A percentile compares a stretch with the other conserved stretches of the same genome.
These are phyloP conservation scores for Xanthoconium separans DNA, from an alignment of 1,284 basidiomycete genomes.

Conservation along the genomic window DNA sequence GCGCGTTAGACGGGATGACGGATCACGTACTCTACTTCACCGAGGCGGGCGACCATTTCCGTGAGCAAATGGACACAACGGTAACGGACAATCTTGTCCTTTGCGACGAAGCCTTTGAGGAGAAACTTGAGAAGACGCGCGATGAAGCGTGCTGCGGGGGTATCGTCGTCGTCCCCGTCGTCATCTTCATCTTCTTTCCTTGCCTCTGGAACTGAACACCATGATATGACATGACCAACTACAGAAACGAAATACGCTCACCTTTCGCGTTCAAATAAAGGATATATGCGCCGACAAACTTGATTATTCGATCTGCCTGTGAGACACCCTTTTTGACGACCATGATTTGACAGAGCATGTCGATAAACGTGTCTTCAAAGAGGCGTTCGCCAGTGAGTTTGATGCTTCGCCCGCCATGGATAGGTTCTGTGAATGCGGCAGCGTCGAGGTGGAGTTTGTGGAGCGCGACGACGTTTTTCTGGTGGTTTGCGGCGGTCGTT, in stretches of 20 bases:
- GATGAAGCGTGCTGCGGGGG: conserved; percentile 73
- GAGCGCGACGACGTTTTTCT: conserved; percentile 88
- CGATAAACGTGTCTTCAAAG: conserved; percentile 77
- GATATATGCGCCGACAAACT: conserved; percentile 84
- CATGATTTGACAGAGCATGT: conserved; percentile 71
- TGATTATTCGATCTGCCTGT: conserved; percentile 80
- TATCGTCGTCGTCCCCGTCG: conserved; percentile 73
- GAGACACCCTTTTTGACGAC: conserved; percentile 83
- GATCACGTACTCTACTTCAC: conserved; percentile 75
- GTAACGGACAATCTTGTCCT: conserved; percentile 87
- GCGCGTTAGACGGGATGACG: neutral
- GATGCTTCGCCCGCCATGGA: conserved; percentile 49
- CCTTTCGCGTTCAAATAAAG: conserved; percentile 80
- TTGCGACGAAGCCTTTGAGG: conserved; percentile 82
- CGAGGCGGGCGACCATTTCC: conserved; percentile 77
- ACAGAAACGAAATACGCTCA: conserved; percentile 34
- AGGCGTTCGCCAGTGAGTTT: conserved; percentile 77
- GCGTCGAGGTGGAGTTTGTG: conserved; percentile 80
- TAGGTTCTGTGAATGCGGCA: conserved; percentile 52
- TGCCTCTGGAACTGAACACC: conserved; percentile 32
- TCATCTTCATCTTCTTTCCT: conserved; percentile 42
- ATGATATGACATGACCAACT: neutral
- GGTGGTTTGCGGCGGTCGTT: conserved; percentile 78
- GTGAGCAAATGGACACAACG: conserved; percentile 79
- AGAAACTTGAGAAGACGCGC: conserved; percentile 75